Evolutionary conservation across 768 basidiomycete genomes (phyloP), one percentile per base, ranked within the genome.

Genomic region (Boletus edulis): DNA sequence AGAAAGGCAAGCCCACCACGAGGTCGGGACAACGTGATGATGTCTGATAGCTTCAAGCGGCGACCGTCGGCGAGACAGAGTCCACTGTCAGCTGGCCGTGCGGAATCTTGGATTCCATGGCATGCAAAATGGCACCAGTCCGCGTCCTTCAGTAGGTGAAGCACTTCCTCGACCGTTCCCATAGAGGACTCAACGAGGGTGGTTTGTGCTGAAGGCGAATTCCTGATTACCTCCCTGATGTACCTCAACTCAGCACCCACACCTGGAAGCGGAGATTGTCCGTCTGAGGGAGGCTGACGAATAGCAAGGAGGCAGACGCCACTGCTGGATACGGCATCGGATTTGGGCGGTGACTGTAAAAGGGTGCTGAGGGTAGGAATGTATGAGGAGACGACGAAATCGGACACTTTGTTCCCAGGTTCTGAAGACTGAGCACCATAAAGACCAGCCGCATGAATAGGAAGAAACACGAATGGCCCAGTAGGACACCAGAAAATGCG

Each of bases 221-320:
- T 14, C 3, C 12, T 3, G 45, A 56, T 17, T 0, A 47, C 34
- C 2, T 12, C 6, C 11, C 18, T 42, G 34, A 31, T 71, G 67
- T 52, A 66, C 65, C 44, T 64, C 70, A 52, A 58, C 62, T 55
- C 56, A 2, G 54, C 50, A 4, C 57, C 35, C 15, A 58, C 47
- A 18, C 57, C 56, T 1, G 58, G 64, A 1, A 69, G 55, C 15
- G 18, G 46, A 4, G 2, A 8, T 24, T 51, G 45, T 4, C 62
- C 63, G 11, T 60, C 61, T 3, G 68, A 50, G 0, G 35, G 5
- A 1, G 68, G 64, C 27, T 65, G 62, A 2, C 32, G 39, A 17
- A 68, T 37, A n/a, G 38, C 11, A 7, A 52, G 24, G 0, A 52
- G 2, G 11, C 45, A 20, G 17, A 52, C 7, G 12, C 20, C 18